Evolutionary conservation across 2,329 filamentous ascomycete species (phyloP).

Genomic region (Lasiodiplodia citricola): DNA sequence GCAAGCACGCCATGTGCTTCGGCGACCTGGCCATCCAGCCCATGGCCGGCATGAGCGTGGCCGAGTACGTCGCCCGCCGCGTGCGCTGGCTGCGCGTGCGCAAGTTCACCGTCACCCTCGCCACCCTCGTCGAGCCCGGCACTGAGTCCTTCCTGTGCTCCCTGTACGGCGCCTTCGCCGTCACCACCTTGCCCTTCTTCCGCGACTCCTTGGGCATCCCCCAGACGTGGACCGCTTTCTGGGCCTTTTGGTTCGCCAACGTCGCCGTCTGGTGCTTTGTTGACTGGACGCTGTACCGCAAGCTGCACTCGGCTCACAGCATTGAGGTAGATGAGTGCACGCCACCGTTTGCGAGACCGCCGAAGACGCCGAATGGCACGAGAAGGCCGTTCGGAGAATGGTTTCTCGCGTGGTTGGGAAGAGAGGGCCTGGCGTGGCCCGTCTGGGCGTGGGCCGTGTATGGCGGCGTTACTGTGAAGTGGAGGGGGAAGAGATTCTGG

Average conservation of each 20-base stretch:
- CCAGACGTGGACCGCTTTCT: conserved; percentile 71
- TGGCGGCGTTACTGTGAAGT: conserved; percentile 84
- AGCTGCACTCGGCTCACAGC: conserved; percentile 74
- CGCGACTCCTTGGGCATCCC: conserved; percentile 58
- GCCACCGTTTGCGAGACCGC: conserved; percentile 70
- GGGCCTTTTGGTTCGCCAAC: conserved; percentile 67
- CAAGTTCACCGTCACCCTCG: conserved; percentile 89
- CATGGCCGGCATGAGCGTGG: conserved; percentile 78
- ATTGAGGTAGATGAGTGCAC: conserved; percentile 75
- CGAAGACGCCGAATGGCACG: conserved; percentile 48
- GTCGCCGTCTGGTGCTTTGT: conserved; percentile 73
- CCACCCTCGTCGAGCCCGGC: conserved; percentile 90
- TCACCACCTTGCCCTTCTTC: conserved; percentile 75
- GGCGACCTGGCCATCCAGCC: conserved; percentile 92
- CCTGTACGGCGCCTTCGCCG: conserved; percentile 76
- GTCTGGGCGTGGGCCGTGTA: conserved; percentile 91
- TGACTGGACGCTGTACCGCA: conserved; percentile 75
- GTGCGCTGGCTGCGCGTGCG: conserved; percentile 90
- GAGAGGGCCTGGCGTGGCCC: conserved; percentile 81
- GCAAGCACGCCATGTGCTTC: conserved; percentile 82
- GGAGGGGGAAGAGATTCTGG: conserved; percentile 82
- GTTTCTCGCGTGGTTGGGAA: conserved; percentile 81
- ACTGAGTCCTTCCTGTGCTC: conserved; percentile 89
- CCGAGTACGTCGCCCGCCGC: conserved; percentile 78
- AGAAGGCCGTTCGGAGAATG: conserved; percentile 70